Evolutionary conservation across 148 eudicot genomes (phyloP), one percentile per base, ranked within the genome.

Genomic region (Bassia scoparia): DNA sequence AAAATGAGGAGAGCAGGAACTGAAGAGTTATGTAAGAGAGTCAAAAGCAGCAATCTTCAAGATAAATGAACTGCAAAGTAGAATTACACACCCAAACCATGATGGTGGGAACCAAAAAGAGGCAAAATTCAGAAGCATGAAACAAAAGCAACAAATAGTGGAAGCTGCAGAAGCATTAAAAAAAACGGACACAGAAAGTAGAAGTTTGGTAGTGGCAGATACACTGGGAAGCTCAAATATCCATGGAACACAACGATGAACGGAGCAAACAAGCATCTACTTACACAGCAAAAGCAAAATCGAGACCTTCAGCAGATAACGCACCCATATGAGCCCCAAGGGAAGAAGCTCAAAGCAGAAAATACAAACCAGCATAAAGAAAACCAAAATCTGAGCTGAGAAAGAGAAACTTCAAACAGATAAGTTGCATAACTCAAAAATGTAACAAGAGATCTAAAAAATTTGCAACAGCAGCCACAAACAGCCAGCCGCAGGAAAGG

Each of bases 261-360:
- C 73, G 73, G 24, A 6, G 72, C 70, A 21, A 69, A 72, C 62
- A 84, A 76, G 37, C 55, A 68, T 56, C 27, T 76, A 49, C 74
- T 64, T 60, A 76, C 68, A 60, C 79, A 68, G 69, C 82, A 79
- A 49, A 82, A 84, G 77, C 62, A 70, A 41, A 67, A 66, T 38
- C 62, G 52, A 27, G 77, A 78, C 37, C 43, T 65, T 54, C 79
- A 77, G 65, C 82, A 81, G 34, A 70, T 37, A 41, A 79, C 61
- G 48, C 24, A 63, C 76, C 30, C 26, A n/a, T 31, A 62, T 74
- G 87, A 76, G 58, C 72, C 77, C 56, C 85, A 73, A 76, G 82
- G 79, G 79, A 84, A 85, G 74, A 88, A 85, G 79, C 60, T 43
- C 38, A 73, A 69, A 58, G 71, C 80, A 62, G 81, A 76, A 8